Evolutionary conservation across 177 flowering plant genomes (phyloP), one percentile per base, ranked within the genome.

Genomic region (Vitis hybrid): DNA sequence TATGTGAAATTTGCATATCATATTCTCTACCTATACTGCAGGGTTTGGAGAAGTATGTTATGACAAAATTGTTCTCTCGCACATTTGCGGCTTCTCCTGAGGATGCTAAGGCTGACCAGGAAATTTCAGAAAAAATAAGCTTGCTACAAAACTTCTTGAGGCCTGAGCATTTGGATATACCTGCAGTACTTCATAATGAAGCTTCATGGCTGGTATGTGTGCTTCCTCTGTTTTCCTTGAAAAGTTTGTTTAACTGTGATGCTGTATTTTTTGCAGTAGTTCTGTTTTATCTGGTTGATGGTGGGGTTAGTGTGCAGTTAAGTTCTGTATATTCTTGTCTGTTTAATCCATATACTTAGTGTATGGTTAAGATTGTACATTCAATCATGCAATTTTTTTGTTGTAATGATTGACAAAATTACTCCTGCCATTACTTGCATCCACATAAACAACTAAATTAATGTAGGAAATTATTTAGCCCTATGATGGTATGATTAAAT

Each of bases 141-240:
- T 69, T 84, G 75, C 33, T 87, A 76, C 86, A 80, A 70, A 71
- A 77, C 67, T 84, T 84, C 65, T 64, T 86, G 73, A 80, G 71
- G 77, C 91, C 89, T 58, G 86, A 84, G 70, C 88, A 84, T 73
- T 72, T 86, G 74, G 88, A 87, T 75, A 87, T 87, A 70, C 83
- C 80, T 7, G 47, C 69, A 60, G 73, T 69, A 62, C 79, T 81
- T 67, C 84, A 67, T 3, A 82, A 82, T 68, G 84, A 84, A 81
- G 71, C 86, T 62, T 81, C 87, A 18, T 87, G 86, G 89, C 80
- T 87, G 87, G 88, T 84, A 83, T 61, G 68, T 56, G 14, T 72
- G 14, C 28, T 72, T 14, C 18, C 74, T 56, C 51, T 59, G 2
- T 72, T 54, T 67, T 12, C 19, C 38, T 57, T 57, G 10, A 28